These are phyloP conservation scores for Geoglossum cookeanum DNA, from an alignment of 2,329 filamentous ascomycete genomes.

Conservation along the genomic window DNA sequence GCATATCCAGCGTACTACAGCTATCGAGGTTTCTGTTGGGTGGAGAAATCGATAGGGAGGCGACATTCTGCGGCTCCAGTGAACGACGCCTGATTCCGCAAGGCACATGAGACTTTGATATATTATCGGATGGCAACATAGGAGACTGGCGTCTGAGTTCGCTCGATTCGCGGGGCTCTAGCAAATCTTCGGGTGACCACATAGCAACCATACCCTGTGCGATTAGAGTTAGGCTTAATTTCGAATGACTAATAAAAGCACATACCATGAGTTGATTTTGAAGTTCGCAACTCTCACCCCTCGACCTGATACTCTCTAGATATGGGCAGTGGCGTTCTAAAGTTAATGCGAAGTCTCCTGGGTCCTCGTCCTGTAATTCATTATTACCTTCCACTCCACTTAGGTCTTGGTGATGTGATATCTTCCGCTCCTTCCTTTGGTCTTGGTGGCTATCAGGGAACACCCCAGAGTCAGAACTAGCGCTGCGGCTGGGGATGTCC, in stretches of 20 bases:
- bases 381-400: neutral
- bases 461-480: neutral
- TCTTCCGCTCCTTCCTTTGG: neutral
- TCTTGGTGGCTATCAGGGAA: neutral
- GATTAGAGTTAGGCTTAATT: neutral
- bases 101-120: neutral
- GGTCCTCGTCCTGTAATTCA: neutral
- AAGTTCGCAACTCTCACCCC: neutral
- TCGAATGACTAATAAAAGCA: neutral
- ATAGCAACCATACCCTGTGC: neutral
- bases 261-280: neutral
- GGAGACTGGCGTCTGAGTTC: neutral
- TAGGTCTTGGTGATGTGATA: neutral
- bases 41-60: neutral
- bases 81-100: neutral
- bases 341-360: neutral
- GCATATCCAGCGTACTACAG: neutral
- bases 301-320: neutral
- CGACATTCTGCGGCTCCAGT: neutral
- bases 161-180: neutral
- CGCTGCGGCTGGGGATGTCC: neutral
- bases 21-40: neutral
- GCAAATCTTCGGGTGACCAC: neutral
- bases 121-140: neutral
- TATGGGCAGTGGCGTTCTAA: neutral